Base-by-base conservation (phyloP, 805 yeast species). In the Groenewaldozyma salmanticensis region DNA sequence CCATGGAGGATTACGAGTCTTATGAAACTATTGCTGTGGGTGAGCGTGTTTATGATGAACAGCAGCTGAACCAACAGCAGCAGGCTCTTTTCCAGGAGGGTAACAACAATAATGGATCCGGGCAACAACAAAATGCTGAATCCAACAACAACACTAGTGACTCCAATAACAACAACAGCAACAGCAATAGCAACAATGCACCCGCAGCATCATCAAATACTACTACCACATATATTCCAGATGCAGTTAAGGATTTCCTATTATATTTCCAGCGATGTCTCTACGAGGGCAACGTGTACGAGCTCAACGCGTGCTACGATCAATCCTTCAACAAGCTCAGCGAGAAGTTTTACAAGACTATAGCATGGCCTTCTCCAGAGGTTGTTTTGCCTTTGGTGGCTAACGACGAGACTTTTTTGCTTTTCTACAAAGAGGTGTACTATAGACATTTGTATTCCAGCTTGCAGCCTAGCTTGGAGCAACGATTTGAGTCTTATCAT, bases 361-460 rank as follows among this genome's bases (percentile, higher is more conserved):
- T 62, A 7, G 49, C 70, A 20, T 70, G 75, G 74, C 75, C 75
- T 21, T 62, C 65, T 18, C 74, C 75, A 32, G 53, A 57, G 34
- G 67, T 66, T 27, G 68, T 70, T 27, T 58, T 67, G 6, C 64
- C 70, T 22, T 49, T 70, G 20, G 75, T 70, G 20, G 56, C 61
- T 48, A 52, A 65, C 44, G 74, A 71, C 50, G 68, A 64, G 48
- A 64, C 62, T 24, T 70, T 70, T 51, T 52, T 70, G 35, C 64
- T 66, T 21, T 55, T 71, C 27, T 70, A 70, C 58, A 64, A 71
- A 5, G 75, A 70, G 53, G 64, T 70, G 42, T 70, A 70, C 58
- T 70, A 67, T 57, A 66, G 75, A 48, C 75, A 70, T 49, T 54
- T 70, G 40, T 70, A 70, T 45, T 71, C 74, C 37, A 60, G 62